These are phyloP conservation scores for Teunomyces pallodes DNA, from an alignment of 805 yeast species.

Conservation along the genomic window DNA sequence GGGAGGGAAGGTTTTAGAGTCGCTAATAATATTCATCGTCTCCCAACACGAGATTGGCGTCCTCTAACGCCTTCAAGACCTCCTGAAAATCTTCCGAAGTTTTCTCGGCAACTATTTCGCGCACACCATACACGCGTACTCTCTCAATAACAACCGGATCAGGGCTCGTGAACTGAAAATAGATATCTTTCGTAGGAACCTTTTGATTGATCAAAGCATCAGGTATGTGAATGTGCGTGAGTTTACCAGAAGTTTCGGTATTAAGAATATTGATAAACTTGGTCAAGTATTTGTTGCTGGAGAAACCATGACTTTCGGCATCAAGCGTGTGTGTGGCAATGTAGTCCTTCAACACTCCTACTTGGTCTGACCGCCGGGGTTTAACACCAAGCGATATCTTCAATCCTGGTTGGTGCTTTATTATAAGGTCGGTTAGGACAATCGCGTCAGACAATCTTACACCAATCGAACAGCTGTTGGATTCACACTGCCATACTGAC, in stretches of 20 bases:
- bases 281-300: conserved; percentile 27
- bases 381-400: conserved; percentile 27
- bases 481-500: conserved; percentile 31
- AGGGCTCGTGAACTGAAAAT: conserved; percentile 20
- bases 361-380: conserved; percentile 23
- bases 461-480: conserved; percentile 32
- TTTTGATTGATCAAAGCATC: conserved; percentile 30
- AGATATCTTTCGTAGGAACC: conserved; percentile 32
- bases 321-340: conserved; percentile 12
- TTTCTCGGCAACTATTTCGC: conserved; percentile 23
- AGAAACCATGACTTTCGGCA: not conserved
- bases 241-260: conserved; percentile 9
- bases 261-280: conserved; percentile 28
- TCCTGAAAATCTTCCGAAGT: not conserved
- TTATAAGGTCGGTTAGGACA: conserved; percentile 34
- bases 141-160: conserved; percentile 6
- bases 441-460: conserved; percentile 30
- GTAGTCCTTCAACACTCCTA: conserved; percentile 15
- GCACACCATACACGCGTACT: conserved; percentile 30
- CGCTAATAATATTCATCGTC: conserved; percentile 1
- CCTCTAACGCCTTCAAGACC: not conserved
- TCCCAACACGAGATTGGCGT: not conserved
- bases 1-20: not conserved
- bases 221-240: conserved; percentile 33
- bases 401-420: conserved; percentile 22